Evolutionary conservation across 2,329 filamentous ascomycete species (phyloP).

Genomic region (Fusarium metavorans): DNA sequence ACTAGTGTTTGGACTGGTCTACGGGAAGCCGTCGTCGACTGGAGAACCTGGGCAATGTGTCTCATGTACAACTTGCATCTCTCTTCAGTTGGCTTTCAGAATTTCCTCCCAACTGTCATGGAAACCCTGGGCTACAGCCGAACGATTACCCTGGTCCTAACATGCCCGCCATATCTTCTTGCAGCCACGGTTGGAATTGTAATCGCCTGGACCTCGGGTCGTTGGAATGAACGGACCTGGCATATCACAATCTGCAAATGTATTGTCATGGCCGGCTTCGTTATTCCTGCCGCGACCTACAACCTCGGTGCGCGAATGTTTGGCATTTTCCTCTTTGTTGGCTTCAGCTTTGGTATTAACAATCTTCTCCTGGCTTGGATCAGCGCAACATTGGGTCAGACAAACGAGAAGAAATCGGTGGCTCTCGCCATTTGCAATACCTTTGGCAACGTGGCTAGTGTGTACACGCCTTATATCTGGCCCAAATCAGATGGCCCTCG

Average conservation of each 20-base stretch:
- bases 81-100: slow-evolving; percentile 45
- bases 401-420: slow-evolving; percentile 58
- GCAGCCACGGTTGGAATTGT: slow-evolving; percentile 47
- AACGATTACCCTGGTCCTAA: slow-evolving; percentile 62
- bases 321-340: slow-evolving; percentile 54
- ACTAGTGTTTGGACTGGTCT: slow-evolving; percentile 52
- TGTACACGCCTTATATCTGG: slow-evolving; percentile 32
- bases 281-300: slow-evolving; percentile 41
- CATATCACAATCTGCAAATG: slow-evolving; percentile 47
- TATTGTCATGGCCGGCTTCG: slow-evolving; percentile 49
- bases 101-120: slow-evolving; percentile 53
- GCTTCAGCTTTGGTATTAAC: slow-evolving; percentile 55
- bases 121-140: slow-evolving; percentile 58
- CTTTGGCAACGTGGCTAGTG: slow-evolving; percentile 28
- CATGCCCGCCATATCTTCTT: slow-evolving; percentile 62
- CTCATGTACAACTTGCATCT: slow-evolving; percentile 45
- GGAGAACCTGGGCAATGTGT: slow-evolving; percentile 44
- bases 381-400: slow-evolving; percentile 54
- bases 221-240: slow-evolving; percentile 53
- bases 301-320: slow-evolving; percentile 34
- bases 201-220: slow-evolving; percentile 52
- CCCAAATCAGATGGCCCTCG: slow-evolving; percentile 21
- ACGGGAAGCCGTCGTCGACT: slow-evolving; percentile 41
- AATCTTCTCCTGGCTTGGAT: slow-evolving; percentile 58
- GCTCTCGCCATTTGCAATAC: slow-evolving; percentile 32